Conservation (phyloP, 2,329 filamentous ascomycete species). For the Calycina herbarum region DNA sequence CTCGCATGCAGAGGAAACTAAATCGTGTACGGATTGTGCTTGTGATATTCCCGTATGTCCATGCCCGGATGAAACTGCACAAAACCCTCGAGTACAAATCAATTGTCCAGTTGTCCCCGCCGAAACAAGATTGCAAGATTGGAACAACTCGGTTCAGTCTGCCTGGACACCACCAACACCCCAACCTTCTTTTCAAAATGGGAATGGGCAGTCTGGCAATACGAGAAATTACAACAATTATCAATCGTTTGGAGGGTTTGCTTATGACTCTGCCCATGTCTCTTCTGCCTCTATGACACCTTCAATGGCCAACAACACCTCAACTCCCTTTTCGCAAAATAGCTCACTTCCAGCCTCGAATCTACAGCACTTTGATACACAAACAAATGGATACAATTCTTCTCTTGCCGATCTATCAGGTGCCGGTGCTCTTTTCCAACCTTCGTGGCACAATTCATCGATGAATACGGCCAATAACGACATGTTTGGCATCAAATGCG, state of each 20-base stretch:
- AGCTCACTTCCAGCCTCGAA: constrained; percentile 19
- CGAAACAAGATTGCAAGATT: constrained; percentile 12
- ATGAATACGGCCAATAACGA: constrained; percentile 7
- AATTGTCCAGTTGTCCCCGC: constrained; percentile 14
- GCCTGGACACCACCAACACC: constrained; percentile 19
- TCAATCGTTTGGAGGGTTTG: neutral
- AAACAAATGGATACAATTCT: neutral
- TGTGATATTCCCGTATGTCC: constrained; percentile 11
- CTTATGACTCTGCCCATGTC: neutral
- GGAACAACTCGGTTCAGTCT: constrained; percentile 15
- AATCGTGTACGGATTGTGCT: constrained; percentile 11
- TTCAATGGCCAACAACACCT: constrained; percentile 23
- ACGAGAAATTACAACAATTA: neutral
- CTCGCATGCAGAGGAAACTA: neutral
- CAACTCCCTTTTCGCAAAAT: constrained; percentile 22
- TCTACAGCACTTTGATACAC: neutral
- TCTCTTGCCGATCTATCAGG: constrained; percentile 18
- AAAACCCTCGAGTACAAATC: neutral
- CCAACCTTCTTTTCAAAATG: neutral
- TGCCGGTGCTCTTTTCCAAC: constrained; percentile 25
- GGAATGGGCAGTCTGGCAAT: neutral
- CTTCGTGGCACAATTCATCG: neutral
- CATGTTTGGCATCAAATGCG: constrained; percentile 25
- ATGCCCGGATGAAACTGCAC: constrained; percentile 9
- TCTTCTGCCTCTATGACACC: constrained; percentile 24